phyloP scores from a whole-genome alignment of 1,139 yeast species.

The Debaryomyces coudertii region DNA sequence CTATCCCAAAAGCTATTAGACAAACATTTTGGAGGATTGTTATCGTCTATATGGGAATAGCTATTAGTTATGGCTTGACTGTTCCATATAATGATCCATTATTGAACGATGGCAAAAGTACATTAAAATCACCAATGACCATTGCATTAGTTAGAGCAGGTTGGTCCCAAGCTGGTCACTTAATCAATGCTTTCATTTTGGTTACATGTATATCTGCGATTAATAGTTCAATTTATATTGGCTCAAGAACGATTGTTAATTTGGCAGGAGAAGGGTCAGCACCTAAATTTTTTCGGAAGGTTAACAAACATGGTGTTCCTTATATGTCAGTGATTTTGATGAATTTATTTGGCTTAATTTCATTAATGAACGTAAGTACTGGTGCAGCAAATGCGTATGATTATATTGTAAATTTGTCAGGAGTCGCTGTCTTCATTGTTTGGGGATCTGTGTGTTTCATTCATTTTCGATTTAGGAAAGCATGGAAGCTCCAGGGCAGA shows the following conservation, averaged over 20 bases:
- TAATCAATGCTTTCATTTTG: constrained; percentile 54
- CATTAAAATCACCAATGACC: constrained; percentile 47
- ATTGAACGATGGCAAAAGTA: constrained; percentile 27
- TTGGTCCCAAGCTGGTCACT: constrained; percentile 52
- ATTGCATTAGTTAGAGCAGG: constrained; percentile 50
- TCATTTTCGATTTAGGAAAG: constrained; percentile 54
- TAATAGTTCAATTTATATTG: constrained; percentile 55
- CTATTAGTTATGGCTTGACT: constrained; percentile 56
- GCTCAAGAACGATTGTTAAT: constrained; percentile 54
- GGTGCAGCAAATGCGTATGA: constrained; percentile 58
- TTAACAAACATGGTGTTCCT: constrained; percentile 54
- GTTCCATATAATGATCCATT: constrained; percentile 54
- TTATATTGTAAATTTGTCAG: constrained; percentile 57
- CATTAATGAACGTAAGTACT: constrained; percentile 52
- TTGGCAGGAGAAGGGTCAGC: constrained; percentile 55
- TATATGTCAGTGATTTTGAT: constrained; percentile 50
- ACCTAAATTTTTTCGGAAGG: constrained; percentile 44
- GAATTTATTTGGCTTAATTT: constrained; percentile 53
- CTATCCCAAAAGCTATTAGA: constrained; percentile 61
- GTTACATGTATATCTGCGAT: constrained; percentile 57
- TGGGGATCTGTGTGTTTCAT: constrained; percentile 58
- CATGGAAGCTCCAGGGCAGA: constrained; percentile 50
- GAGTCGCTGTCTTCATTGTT: constrained; percentile 60
- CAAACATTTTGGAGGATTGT: constrained; percentile 59
- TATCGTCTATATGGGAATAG: constrained; percentile 57